A percentile compares a stretch with the other conserved stretches of the same genome.
phyloP scores from a whole-genome alignment of 352 stramenopile species.

The Phytopythium vexans region DNA sequence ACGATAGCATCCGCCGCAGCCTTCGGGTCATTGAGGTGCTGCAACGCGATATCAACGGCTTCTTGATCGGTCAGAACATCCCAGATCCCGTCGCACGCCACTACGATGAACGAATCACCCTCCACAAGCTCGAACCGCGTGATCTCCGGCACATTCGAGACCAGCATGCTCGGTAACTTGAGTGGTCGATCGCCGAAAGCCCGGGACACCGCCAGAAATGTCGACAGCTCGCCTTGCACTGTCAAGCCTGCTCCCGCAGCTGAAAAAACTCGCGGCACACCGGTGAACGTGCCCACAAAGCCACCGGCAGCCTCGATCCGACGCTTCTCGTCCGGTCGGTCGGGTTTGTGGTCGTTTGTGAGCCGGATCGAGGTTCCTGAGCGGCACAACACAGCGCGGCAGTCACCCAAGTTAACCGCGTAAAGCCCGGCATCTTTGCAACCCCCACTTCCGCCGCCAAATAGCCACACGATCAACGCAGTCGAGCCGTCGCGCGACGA shows the following conservation, averaged over 20 bases:
- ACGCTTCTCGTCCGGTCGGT: constrained; percentile 36
- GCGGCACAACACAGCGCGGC: constrained; percentile 54
- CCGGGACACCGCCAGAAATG: constrained; percentile 52
- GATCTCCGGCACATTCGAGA: constrained; percentile 57
- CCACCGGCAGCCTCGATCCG: constrained; percentile 50
- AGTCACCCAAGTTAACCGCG: constrained; percentile 59
- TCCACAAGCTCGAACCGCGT: constrained; percentile 23
- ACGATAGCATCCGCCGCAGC: constrained; percentile 45
- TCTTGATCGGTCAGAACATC: constrained; percentile 63
- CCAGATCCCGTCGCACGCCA: constrained; percentile 66
- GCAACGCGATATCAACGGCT: constrained; percentile 39
- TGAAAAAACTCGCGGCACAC: constrained; percentile 54
- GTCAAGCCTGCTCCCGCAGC: constrained; percentile 31
- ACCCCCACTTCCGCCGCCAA: constrained; percentile 17
- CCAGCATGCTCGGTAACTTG: constrained; percentile 36
- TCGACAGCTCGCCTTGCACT: constrained; percentile 24
- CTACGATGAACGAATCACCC: constrained; percentile 52
- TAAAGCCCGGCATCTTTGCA: constrained; percentile 24
- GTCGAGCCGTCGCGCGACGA: constrained; percentile 44
- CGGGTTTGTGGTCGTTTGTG: constrained; percentile 58
- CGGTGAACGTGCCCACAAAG: constrained; percentile 42
- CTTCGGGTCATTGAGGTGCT: constrained; percentile 36
- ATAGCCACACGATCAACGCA: constrained; percentile 49
- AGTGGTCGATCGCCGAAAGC: constrained; percentile 58
- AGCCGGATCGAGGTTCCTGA: constrained; percentile 26